A percentile compares a stretch with the other conserved stretches of the same genome.
phyloP scores from a whole-genome alignment of 129 eudicot genomes.

The Logfia minima region DNA sequence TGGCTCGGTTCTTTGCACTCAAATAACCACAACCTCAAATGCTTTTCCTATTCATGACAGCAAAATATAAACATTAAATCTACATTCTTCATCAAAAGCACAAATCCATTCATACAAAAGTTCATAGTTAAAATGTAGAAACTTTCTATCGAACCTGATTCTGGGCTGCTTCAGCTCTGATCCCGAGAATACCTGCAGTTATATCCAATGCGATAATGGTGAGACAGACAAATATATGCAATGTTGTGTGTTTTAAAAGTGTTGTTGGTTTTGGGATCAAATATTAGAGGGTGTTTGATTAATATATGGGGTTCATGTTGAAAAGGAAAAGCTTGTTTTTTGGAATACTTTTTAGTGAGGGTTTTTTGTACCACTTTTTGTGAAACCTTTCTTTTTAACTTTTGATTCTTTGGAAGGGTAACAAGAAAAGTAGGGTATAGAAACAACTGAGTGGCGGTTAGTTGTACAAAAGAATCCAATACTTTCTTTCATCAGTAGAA shows the following conservation, averaged over 20 bases:
- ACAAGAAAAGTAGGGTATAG: conserved; percentile 70
- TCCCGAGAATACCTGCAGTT: conserved; percentile 72
- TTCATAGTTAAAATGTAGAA: neutral
- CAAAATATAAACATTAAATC: neutral
- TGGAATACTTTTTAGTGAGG: conserved; percentile 28
- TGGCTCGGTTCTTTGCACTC: conserved; percentile 92
- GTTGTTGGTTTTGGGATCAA: conserved; percentile 12
- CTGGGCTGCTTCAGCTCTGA: conserved; percentile 88
- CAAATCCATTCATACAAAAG: neutral
- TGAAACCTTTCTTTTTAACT: conserved; percentile 33
- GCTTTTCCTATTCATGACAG: conserved; percentile 57
- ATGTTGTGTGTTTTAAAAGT: conserved; percentile 9
- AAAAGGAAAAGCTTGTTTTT: conserved; percentile 27
- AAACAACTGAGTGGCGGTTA: conserved; percentile 17
- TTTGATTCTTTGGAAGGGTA: conserved; percentile 48
- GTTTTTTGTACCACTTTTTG: conserved; percentile 38
- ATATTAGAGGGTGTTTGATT: conserved; percentile 12
- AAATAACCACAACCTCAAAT: conserved; percentile 80
- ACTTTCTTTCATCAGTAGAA: conserved; percentile 24
- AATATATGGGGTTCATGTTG: conserved; percentile 26
- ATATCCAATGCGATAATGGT: conserved; percentile 58
- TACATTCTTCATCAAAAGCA: conserved; percentile 4
- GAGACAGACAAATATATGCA: conserved; percentile 57
- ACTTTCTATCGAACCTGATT: conserved; percentile 53
- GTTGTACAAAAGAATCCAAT: conserved; percentile 37